Percentiles rank a stretch among this genome's conserved stretches.
phyloP scores from a whole-genome alignment of 192 early-diverging fungal species.

The Diversispora eburnea region DNA sequence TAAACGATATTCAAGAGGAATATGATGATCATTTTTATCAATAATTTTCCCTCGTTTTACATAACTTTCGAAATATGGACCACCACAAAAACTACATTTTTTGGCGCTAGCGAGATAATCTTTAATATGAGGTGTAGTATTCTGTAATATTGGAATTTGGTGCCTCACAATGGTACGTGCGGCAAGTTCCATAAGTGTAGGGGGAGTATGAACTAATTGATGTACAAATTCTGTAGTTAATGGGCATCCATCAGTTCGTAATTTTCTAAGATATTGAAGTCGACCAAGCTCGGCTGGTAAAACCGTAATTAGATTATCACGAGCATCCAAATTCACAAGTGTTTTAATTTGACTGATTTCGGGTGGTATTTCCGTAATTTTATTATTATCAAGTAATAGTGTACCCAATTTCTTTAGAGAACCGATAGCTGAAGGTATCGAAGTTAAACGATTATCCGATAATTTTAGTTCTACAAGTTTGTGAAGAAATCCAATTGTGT shows the following conservation, averaged over 20 bases:
- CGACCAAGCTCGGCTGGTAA: constrained; percentile 71
- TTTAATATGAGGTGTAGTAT: constrained; percentile 53
- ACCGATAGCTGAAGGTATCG: constrained; percentile 62
- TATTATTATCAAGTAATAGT: constrained; percentile 61
- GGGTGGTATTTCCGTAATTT: constrained; percentile 53
- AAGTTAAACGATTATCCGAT: constrained; percentile 57
- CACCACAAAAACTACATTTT: constrained; percentile 70
- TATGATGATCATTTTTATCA: constrained; percentile 51
- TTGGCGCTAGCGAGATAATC: constrained; percentile 58
- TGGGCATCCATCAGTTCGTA: constrained; percentile 55
- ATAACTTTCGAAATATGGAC: constrained; percentile 71
- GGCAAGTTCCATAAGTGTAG: constrained; percentile 71
- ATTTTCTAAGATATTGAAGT: constrained; percentile 64
- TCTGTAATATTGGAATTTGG: constrained; percentile 52
- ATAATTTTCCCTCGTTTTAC: constrained; percentile 59
- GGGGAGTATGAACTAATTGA: constrained; percentile 45
- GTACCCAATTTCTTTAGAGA: constrained; percentile 60
- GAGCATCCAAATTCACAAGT: constrained; percentile 64
- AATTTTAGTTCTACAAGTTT: constrained; percentile 66
- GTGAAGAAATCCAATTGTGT: constrained; percentile 61
- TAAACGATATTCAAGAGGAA: constrained; percentile 67
- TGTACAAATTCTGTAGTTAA: constrained; percentile 44
- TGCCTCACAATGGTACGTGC: constrained; percentile 71
- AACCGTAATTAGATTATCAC: constrained; percentile 58
- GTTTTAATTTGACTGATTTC: constrained; percentile 60